Evolutionary conservation across 23 red algal species (phyloP).

Genomic region (Pyropia haitanensis): DNA sequence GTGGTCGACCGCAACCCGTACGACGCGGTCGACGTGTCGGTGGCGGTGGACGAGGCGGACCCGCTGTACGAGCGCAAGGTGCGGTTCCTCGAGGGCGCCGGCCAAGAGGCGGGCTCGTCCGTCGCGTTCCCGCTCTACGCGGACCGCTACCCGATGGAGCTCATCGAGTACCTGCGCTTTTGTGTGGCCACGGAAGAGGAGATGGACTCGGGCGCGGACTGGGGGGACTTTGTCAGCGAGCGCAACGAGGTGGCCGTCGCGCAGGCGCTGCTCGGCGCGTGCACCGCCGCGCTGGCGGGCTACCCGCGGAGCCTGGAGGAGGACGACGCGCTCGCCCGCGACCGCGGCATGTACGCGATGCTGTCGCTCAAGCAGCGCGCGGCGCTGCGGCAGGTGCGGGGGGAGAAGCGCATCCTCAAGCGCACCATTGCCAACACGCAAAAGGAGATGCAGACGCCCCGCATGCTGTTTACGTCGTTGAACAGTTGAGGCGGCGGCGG

Average conservation of each 20-base stretch:
- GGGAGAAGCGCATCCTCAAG: slow-evolving; percentile 89
- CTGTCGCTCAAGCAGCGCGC: slow-evolving; percentile 59
- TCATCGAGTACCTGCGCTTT: slow-evolving; percentile 86
- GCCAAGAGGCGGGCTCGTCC: slow-evolving; percentile 18
- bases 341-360: slow-evolving; percentile 55
- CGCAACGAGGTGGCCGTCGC: slow-evolving; percentile 63
- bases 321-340: slow-evolving; percentile 55
- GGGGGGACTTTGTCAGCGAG: slow-evolving; percentile 54
- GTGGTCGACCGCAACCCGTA: slow-evolving; percentile 91
- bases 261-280: slow-evolving; percentile 45
- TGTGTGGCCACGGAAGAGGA: slow-evolving; percentile 52
- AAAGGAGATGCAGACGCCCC: slow-evolving; percentile 35
- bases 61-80: slow-evolving; percentile 45
- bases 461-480: slow-evolving; percentile 43
- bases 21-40: slow-evolving; percentile 76
- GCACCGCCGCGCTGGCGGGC: slow-evolving; percentile 25
- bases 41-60: slow-evolving; percentile 40
- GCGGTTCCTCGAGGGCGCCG: slow-evolving; percentile 41
- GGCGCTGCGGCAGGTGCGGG: slow-evolving; percentile 74
- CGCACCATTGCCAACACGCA: slow-evolving; percentile 70
- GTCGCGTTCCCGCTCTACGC: slow-evolving; percentile 66
- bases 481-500: too few species aligned
- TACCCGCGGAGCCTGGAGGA: slow-evolving; percentile 69
- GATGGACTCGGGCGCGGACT: slow-evolving; percentile 47
- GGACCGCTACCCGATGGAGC: slow-evolving; percentile 89